Base-by-base conservation (phyloP, 176 grass and related monocot genomes). In the Zoysia japonica region DNA sequence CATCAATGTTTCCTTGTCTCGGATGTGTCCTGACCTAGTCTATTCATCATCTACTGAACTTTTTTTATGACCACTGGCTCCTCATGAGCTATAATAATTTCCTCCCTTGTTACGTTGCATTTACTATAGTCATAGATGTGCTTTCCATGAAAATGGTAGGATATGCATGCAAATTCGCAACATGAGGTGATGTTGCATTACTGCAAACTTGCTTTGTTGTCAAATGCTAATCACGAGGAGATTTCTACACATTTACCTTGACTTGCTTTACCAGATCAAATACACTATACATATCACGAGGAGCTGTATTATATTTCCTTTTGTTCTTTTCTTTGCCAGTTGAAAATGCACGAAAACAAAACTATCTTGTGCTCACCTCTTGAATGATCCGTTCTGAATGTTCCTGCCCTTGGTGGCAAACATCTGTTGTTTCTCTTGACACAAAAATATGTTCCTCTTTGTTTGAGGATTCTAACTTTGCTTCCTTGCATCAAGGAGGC, bases 301-400 rank as follows among this genome's bases (percentile, higher is more conserved):
- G 13, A 54, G 69, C 20, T 40, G 28, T 19, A 15, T 28, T 65
- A n/a, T 9, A 56, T 5, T 47, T 80, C 15, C 11, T 49, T 12
- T 47, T 19, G 40, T 67, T 71, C 5, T 70, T 5, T 64, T 71
- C 17, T 55, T 41, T 2, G 7, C 49, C 16, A 19, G 44, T 51
- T 62, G 16, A 77, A 68, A 45, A 42, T 69, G 19, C 67, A 57
- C 20, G 19, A 39, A 42, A 66, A 7, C 77, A 66, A 11, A 82
- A 65, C 28, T 61, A 70, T 16, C 12, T 49, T 50, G 61, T 57
- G 38, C n/a, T 13, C 42, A 57, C 50, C 13, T 78, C 77, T 56
- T 75, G 70, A 88, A 84, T 65, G 53, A 69, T 79, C 41, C 63
- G 55, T 84, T 84, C 20, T 63, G 70, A 70, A 35, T 35, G 61